Percentiles rank a stretch among this genome's conserved stretches.
phyloP scores from a whole-genome alignment of 140 eudicot species.

The Ambrosia hybrid region DNA sequence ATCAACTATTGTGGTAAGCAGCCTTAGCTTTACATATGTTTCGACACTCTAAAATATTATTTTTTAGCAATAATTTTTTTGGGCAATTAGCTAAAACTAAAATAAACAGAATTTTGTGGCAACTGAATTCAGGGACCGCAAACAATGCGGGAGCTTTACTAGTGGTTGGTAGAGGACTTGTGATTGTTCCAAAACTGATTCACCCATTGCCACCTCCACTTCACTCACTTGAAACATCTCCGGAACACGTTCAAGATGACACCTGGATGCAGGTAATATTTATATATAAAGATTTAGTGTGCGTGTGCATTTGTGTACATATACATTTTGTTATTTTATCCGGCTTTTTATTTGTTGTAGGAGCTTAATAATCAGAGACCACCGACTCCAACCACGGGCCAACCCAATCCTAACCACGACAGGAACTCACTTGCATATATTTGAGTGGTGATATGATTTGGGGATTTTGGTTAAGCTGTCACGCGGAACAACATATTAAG shows the following conservation, averaged over 20 bases:
- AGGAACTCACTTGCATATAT: conserved; percentile 79
- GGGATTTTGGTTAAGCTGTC: too few species aligned
- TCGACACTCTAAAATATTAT: too few species aligned
- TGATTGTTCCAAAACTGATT: conserved; percentile 82
- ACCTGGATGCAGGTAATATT: too few species aligned
- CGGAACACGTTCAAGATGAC: conserved; percentile 41
- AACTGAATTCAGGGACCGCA: conserved; percentile 66
- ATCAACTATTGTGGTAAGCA: not conserved
- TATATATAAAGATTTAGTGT: too few species aligned
- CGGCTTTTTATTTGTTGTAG: conserved; percentile 32
- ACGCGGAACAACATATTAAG: too few species aligned
- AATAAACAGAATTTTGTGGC: not conserved
- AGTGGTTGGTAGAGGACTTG: conserved; percentile 87
- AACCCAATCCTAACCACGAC: conserved; percentile 75
- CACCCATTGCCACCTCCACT: conserved; percentile 90
- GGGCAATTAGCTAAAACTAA: too few species aligned
- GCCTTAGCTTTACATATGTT: too few species aligned
- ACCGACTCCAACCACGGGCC: conserved; percentile 92
- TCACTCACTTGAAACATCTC: conserved; percentile 75
- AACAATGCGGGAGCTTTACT: conserved; percentile 95
- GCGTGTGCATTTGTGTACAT: too few species aligned
- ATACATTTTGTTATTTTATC: too few species aligned
- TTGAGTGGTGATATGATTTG: conserved; percentile 22
- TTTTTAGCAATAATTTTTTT: too few species aligned
- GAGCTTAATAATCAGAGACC: conserved; percentile 96